Conservation (phyloP, 2,329 filamentous ascomycete species). For the Aspergillus piperis region DNA sequence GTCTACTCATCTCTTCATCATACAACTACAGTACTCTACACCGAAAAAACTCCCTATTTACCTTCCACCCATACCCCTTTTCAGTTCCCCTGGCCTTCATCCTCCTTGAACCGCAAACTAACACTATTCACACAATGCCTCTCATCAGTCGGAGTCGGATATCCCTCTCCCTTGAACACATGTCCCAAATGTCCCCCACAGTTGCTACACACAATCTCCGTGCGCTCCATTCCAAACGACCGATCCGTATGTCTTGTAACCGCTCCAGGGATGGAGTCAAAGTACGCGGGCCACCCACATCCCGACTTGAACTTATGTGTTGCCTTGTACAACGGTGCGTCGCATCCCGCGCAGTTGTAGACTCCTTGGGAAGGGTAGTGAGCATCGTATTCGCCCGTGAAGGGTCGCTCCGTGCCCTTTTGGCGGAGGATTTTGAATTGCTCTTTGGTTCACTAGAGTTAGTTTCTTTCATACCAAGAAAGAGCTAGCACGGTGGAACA, state of each 20-base stretch:
- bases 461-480: neutral
- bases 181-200: constrained; percentile 91
- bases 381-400: constrained; percentile 82
- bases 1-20: neutral
- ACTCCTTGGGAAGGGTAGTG: constrained; percentile 74
- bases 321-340: constrained; percentile 86
- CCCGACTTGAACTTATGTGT: constrained; percentile 94
- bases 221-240: constrained; percentile 78
- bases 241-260: constrained; percentile 79
- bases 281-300: constrained; percentile 98
- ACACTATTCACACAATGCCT: constrained; percentile 96
- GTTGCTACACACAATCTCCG: constrained; percentile 91
- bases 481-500: neutral
- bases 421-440: constrained; percentile 93
- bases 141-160: constrained; percentile 84
- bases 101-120: constrained; percentile 78
- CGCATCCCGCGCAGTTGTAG: constrained; percentile 85
- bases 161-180: constrained; percentile 89
- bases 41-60: no score
- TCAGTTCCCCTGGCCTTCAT: constrained; percentile 53
- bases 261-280: constrained; percentile 88
- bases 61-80: neutral
- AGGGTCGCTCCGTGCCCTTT: constrained; percentile 85
- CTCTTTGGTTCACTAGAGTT: constrained; percentile 55
- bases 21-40: constrained; percentile 8